Evolutionary conservation across 352 stramenopile species (phyloP).

Genomic region (Globisporangium mamillatum): DNA sequence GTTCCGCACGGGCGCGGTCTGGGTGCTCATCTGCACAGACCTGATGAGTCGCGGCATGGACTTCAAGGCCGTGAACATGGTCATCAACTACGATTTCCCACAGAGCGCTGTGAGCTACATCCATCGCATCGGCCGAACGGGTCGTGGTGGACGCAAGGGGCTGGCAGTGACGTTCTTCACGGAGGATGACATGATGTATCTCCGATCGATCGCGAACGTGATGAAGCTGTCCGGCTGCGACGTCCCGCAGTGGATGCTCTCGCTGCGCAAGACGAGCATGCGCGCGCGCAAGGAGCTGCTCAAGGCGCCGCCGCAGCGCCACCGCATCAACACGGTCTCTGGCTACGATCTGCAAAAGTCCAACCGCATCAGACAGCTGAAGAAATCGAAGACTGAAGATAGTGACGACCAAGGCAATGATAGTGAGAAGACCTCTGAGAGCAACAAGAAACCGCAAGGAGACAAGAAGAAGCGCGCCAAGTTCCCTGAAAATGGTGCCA

Average conservation of each 20-base stretch:
- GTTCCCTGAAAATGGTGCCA: conserved; percentile 6
- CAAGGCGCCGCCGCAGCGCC: conserved; percentile 67
- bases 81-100: conserved; percentile 99
- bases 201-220: conserved; percentile 97
- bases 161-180: conserved; percentile 98
- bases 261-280: conserved; percentile 89
- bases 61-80: conserved; percentile 99
- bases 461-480: conserved; percentile 16
- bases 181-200: conserved; percentile 92
- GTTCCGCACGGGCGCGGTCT: conserved; percentile 96
- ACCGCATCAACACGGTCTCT: conserved; percentile 83
- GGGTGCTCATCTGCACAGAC: conserved; percentile 99
- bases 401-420: background rate
- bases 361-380: conserved; percentile 62
- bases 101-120: conserved; percentile 95
- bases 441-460: background rate
- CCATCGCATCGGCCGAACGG: conserved; percentile 96
- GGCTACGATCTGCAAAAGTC: conserved; percentile 86
- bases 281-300: conserved; percentile 73
- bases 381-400: conserved; percentile 14
- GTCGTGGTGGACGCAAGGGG: conserved; percentile 90
- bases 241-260: conserved; percentile 98
- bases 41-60: conserved; percentile 98
- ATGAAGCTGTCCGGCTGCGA: conserved; percentile 98
- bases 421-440: background rate